These are phyloP conservation scores for Ormosia emarginata DNA, from an alignment of 306 rosid genomes.

Conservation along the genomic window DNA sequence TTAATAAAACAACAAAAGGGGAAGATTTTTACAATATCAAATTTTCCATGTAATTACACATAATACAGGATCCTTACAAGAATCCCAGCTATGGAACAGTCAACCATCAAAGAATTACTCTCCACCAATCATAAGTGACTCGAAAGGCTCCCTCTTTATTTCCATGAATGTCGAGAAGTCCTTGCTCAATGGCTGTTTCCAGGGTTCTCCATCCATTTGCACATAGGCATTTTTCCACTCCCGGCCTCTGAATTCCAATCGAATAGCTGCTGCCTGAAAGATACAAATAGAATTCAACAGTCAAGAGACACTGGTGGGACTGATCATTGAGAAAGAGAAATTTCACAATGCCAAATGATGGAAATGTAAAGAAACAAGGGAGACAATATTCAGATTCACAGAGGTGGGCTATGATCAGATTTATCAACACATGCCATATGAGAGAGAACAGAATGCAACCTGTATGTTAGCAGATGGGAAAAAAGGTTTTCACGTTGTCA, in stretches of 20 bases:
- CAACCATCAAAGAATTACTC: slow-evolving; percentile 29
- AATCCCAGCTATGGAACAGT: slow-evolving; percentile 14
- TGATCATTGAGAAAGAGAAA: neutral
- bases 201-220: slow-evolving; percentile 99
- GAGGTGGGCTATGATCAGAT: neutral
- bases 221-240: slow-evolving; percentile 74
- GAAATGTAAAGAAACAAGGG: neutral
- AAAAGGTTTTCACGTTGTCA: neutral
- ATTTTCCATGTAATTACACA: slow-evolving; percentile 4
- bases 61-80: slow-evolving; percentile 28
- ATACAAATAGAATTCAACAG: slow-evolving; percentile 6
- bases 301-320: slow-evolving; percentile 6
- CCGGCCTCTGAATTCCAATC: slow-evolving; percentile 89
- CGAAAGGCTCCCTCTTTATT: slow-evolving; percentile 82
- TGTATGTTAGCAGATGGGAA: neutral
- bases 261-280: slow-evolving; percentile 84
- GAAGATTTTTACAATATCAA: neutral
- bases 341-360: slow-evolving; percentile 6
- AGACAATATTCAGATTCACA: neutral
- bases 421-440: neutral
- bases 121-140: slow-evolving; percentile 70
- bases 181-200: slow-evolving; percentile 81
- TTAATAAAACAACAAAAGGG: slow-evolving; percentile 7
- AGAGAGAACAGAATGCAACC: neutral
- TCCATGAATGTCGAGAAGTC: slow-evolving; percentile 80